Conservation (phyloP, 352 stramenopile species). For the Pythium sukuiense region DNA sequence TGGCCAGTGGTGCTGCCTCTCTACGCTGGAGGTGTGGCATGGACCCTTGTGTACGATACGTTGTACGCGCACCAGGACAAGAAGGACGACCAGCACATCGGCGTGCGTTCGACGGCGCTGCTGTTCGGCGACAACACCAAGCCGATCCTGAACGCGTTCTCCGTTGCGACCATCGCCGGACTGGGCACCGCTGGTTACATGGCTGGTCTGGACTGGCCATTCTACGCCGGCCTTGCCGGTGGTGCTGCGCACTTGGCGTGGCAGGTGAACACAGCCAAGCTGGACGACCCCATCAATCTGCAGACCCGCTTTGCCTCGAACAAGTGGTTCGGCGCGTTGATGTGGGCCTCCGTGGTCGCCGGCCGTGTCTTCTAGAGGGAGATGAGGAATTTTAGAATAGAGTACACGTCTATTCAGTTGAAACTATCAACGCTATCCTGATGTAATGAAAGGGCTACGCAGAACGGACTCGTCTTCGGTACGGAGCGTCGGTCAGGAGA, state of each 20-base stretch:
- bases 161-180: conserved; percentile 57
- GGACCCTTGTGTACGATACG: conserved; percentile 99
- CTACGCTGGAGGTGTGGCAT: conserved; percentile 94
- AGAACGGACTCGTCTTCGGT: conserved; percentile 27
- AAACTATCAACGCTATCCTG: not conserved
- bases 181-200: conserved; percentile 78
- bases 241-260: conserved; percentile 94
- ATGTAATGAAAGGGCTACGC: conserved; percentile 4
- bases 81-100: conserved; percentile 95
- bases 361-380: conserved; percentile 59
- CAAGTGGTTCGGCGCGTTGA: conserved; percentile 83
- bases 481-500: conserved; percentile 3
- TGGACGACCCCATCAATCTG: conserved; percentile 93
- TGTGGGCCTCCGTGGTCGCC: conserved; percentile 81
- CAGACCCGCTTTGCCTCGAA: conserved; percentile 95
- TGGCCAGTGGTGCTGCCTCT: conserved; percentile 92
- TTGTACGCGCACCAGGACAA: conserved; percentile 99
- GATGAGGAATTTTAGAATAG: not conserved
- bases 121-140: conserved; percentile 95
- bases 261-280: conserved; percentile 96
- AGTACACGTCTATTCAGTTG: conserved; percentile 13
- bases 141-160: conserved; percentile 90
- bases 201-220: conserved; percentile 81
- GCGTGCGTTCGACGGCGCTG: conserved; percentile 95
- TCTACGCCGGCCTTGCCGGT: conserved; percentile 86